Conservation (phyloP, 2,329 filamentous ascomycete species). For the Tolypocladium pustulatum region DNA sequence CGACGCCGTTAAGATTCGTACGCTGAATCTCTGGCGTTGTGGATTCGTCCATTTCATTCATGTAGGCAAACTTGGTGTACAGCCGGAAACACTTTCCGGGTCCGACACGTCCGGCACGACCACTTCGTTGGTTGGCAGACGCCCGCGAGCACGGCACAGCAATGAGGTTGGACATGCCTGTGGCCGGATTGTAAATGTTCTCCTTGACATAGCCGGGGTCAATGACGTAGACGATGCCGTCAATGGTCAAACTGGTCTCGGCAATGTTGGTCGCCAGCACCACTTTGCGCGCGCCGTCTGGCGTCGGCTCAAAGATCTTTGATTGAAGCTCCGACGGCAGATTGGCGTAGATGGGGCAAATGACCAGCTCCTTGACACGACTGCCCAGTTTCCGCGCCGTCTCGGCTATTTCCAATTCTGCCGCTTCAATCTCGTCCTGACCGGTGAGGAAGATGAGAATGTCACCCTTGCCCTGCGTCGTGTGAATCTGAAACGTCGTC, state of each 20-base stretch:
- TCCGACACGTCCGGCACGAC: constrained; percentile 82
- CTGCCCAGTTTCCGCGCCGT: constrained; percentile 79
- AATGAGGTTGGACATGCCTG: constrained; percentile 84
- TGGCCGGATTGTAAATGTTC: constrained; percentile 83
- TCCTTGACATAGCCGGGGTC: constrained; percentile 94
- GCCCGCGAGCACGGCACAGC: constrained; percentile 87
- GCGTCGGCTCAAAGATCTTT: constrained; percentile 91
- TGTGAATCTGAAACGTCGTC: constrained; percentile 91
- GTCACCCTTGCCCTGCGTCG: constrained; percentile 73
- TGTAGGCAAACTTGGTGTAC: constrained; percentile 88
- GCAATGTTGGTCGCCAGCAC: constrained; percentile 95
- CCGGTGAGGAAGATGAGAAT: constrained; percentile 93
- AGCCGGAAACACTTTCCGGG: constrained; percentile 89
- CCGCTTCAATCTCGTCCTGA: constrained; percentile 90
- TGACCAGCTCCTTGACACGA: constrained; percentile 75
- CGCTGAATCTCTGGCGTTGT: constrained; percentile 90
- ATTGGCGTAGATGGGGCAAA: constrained; percentile 91
- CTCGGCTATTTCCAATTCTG: constrained; percentile 73
- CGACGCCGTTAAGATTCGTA: constrained; percentile 74
- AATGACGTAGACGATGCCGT: constrained; percentile 92
- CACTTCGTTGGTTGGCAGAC: constrained; percentile 84
- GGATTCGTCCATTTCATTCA: constrained; percentile 88
- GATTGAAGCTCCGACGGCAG: constrained; percentile 82
- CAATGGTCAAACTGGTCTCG: constrained; percentile 89
- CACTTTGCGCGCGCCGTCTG: constrained; percentile 75